Conservation (phyloP, 306 rosid genomes). For the Delonix regia region DNA sequence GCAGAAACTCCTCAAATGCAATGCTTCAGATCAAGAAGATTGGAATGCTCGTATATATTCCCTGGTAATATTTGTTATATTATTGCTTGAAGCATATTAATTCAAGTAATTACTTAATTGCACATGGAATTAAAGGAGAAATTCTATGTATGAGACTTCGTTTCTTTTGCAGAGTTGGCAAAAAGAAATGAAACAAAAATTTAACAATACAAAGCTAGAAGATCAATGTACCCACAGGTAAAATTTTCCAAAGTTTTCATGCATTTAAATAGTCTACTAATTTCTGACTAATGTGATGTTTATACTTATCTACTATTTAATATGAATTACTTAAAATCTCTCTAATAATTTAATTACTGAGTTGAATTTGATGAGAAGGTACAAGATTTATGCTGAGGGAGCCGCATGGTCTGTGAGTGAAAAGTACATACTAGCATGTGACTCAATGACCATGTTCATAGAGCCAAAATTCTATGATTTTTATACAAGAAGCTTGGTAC, state of each 20-base stretch:
- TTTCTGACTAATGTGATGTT: not conserved
- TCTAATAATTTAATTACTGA: not conserved
- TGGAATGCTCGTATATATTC: constrained; percentile 50
- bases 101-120: not conserved
- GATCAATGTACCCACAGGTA: constrained; percentile 58
- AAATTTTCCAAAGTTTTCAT: not conserved
- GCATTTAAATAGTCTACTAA: not conserved
- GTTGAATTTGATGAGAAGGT: constrained; percentile 34
- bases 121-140: not conserved
- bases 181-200: constrained; percentile 25
- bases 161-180: constrained; percentile 41
- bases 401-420: constrained; percentile 60
- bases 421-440: constrained; percentile 57
- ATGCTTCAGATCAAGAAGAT: constrained; percentile 35
- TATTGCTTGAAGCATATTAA: not conserved
- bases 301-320: not conserved
- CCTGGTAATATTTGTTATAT: constrained; percentile 27
- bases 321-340: too few species aligned
- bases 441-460: constrained; percentile 57
- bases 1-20: constrained; percentile 41
- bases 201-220: constrained; percentile 44
- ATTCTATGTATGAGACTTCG: not conserved
- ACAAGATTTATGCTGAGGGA: constrained; percentile 63
- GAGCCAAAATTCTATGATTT: constrained; percentile 48
- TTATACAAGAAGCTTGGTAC: constrained; percentile 50